A percentile compares a stretch with the other conserved stretches of the same genome.
phyloP scores from a whole-genome alignment of 257 asterid species.

The Solanum chiquidenum region DNA sequence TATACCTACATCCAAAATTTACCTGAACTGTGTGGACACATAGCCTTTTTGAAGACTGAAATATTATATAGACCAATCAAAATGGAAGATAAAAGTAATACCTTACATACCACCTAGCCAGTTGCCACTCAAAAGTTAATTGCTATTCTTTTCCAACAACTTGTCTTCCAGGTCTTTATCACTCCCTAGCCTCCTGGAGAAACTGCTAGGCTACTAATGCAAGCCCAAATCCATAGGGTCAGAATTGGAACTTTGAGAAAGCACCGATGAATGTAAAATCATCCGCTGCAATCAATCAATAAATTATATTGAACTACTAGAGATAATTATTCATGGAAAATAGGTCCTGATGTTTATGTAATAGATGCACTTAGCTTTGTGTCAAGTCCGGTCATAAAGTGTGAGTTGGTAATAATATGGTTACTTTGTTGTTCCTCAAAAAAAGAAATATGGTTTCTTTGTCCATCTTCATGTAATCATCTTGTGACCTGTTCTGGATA shows the following conservation, averaged over 20 bases:
- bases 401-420: background rate
- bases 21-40: background rate
- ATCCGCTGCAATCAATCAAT: background rate
- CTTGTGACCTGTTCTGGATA: background rate
- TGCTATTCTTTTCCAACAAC: background rate
- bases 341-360: background rate
- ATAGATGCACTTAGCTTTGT: background rate
- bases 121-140: background rate
- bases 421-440: background rate
- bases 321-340: background rate
- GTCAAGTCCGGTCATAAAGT: background rate
- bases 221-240: background rate
- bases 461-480: background rate
- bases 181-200: background rate
- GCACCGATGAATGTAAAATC: background rate
- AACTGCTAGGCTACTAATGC: background rate
- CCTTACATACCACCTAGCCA: background rate
- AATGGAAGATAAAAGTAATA: background rate
- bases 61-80: background rate
- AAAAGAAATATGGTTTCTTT: background rate
- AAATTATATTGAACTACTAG: background rate
- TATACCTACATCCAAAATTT: background rate
- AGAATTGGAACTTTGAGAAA: background rate
- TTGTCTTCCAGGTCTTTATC: background rate
- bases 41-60: background rate